A percentile compares a stretch with the other conserved stretches of the same genome.
phyloP scores from a whole-genome alignment of 305 asterid species.

The Petunia hybrid region DNA sequence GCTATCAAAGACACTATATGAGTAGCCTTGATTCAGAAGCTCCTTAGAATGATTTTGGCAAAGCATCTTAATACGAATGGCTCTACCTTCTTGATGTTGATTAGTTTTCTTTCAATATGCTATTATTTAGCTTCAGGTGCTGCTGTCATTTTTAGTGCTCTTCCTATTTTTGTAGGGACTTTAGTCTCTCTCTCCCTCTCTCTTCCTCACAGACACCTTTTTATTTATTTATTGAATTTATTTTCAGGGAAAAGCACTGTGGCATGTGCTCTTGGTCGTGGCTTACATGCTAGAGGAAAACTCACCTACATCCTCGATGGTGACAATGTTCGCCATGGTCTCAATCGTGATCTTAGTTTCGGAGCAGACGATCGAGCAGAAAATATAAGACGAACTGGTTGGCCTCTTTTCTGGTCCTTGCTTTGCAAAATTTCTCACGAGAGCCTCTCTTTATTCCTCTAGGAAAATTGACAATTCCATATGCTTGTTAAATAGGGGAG shows the following conservation, averaged over 20 bases:
- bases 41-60: conserved; percentile 14
- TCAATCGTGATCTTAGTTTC: conserved; percentile 87
- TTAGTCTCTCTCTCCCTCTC: background rate
- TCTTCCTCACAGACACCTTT: background rate
- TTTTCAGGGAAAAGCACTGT: conserved; percentile 94
- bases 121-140: conserved; percentile 1
- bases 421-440: background rate
- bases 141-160: conserved; percentile 1
- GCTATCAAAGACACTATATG: background rate
- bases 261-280: conserved; percentile 86
- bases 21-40: conserved; percentile 15
- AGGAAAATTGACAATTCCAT: conserved; percentile 15
- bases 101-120: background rate
- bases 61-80: background rate
- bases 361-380: conserved; percentile 95
- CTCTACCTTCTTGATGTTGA: background rate
- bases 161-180: background rate
- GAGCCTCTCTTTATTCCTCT: conserved; percentile 18
- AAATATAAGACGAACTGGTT: conserved; percentile 94
- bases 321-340: conserved; percentile 97
- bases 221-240: conserved; percentile 35
- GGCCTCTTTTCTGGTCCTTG: conserved; percentile 42
- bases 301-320: conserved; percentile 95
- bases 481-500: conserved; percentile 64
- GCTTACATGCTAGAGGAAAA: conserved; percentile 89